These are phyloP conservation scores for Sphaerulina vaccinii DNA, from an alignment of 2,329 filamentous ascomycete species.

Conservation along the genomic window DNA sequence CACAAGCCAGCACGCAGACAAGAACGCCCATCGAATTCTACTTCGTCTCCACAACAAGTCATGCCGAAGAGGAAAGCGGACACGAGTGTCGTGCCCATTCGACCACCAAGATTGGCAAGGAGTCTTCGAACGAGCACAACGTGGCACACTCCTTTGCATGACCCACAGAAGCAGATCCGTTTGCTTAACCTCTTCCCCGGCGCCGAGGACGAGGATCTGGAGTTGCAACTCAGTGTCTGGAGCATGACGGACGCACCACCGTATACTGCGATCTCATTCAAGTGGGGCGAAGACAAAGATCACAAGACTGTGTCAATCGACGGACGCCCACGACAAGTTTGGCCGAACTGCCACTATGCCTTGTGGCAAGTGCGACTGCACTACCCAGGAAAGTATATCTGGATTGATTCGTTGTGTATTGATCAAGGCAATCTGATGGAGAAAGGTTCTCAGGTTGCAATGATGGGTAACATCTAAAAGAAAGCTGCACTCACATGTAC, in stretches of 20 bases:
- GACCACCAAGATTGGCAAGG: too few species aligned
- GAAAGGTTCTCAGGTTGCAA: conserved; percentile 6
- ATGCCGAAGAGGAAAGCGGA: too few species aligned
- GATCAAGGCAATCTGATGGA: conserved; percentile 10
- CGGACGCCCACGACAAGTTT: not conserved
- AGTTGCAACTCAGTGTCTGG: not conserved
- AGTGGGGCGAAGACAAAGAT: not conserved
- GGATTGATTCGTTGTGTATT: conserved; percentile 16
- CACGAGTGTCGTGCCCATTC: too few species aligned
- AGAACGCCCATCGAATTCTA: too few species aligned
- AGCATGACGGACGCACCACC: not conserved
- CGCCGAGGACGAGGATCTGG: not conserved
- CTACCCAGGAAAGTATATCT: not conserved
- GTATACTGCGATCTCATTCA: not conserved
- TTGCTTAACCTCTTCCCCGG: not conserved
- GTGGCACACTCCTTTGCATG: not conserved
- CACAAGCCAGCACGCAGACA: too few species aligned
- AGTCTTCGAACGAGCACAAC: too few species aligned
- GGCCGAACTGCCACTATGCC: not conserved
- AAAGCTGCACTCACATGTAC: conserved; percentile 6
- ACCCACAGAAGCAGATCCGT: not conserved
- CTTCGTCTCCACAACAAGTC: too few species aligned
- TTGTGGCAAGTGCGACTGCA: not conserved
- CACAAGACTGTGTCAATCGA: not conserved
- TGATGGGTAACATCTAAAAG: conserved; percentile 1